These are phyloP conservation scores for Clausena lansium DNA, from an alignment of 345 rosid genomes.

Conservation along the genomic window DNA sequence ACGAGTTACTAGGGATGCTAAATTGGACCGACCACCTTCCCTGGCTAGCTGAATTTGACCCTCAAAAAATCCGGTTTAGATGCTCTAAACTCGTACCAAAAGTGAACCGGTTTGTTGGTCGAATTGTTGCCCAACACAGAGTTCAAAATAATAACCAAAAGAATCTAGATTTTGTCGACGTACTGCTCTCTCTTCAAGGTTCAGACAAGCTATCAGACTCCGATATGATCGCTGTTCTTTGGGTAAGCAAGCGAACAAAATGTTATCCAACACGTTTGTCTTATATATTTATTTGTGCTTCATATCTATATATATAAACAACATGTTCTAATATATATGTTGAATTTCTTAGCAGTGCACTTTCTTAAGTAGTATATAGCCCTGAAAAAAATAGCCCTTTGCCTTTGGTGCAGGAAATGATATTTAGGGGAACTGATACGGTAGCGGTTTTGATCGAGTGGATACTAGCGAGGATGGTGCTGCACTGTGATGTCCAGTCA, in stretches of 20 bases:
- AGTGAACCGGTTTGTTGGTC: conserved; percentile 62
- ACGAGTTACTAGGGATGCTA: conserved; percentile 53
- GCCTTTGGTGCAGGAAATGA: conserved; percentile 62
- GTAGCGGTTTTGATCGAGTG: conserved; percentile 90
- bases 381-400: conserved; percentile 8
- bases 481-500: conserved; percentile 57
- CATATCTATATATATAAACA: too few relatives aligned
- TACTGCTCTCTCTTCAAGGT: conserved; percentile 59
- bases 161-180: conserved; percentile 63
- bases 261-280: not conserved
- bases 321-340: too few relatives aligned
- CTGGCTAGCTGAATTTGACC: conserved; percentile 64
- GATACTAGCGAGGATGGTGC: conserved; percentile 80
- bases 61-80: conserved; percentile 61
- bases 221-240: conserved; percentile 75
- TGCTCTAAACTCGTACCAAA: conserved; percentile 63
- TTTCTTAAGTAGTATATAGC: not conserved
- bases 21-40: conserved; percentile 77
- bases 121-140: conserved; percentile 52
- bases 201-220: conserved; percentile 50
- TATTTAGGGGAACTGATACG: conserved; percentile 85
- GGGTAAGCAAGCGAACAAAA: conserved; percentile 43
- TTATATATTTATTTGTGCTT: not conserved
- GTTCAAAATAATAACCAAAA: conserved; percentile 22
- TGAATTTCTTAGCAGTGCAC: not conserved